Percentiles rank a stretch among this genome's conserved stretches.
Evolutionary conservation across 140 eudicot species (phyloP).

Genomic region (Oenanthe javanica): DNA sequence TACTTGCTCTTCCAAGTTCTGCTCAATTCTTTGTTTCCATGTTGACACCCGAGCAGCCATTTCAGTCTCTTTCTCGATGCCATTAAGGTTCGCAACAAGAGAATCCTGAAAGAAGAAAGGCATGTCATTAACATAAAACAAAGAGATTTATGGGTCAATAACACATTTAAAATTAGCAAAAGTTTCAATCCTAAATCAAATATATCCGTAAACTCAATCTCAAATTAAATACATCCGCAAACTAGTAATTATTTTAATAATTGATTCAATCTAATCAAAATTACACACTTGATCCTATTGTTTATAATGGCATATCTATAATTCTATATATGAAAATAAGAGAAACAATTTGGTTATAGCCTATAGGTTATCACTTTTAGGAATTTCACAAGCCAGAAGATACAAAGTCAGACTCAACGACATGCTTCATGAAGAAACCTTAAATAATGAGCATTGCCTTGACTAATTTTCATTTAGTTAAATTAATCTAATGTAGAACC

Average conservation of each 20-base stretch:
- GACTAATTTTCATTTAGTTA: neutral
- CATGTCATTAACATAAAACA: conserved; percentile 1
- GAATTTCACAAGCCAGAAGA: neutral
- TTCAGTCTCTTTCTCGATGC: conserved; percentile 76
- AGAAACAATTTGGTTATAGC: neutral
- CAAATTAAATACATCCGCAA: neutral
- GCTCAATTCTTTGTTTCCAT: conserved; percentile 96
- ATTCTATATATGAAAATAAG: neutral
- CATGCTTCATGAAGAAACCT: neutral
- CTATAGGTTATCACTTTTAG: neutral
- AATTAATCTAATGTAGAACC: neutral
- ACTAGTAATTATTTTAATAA: neutral
- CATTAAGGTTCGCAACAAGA: conserved; percentile 61
- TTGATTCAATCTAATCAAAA: neutral
- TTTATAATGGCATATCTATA: neutral
- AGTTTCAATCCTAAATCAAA: neutral
- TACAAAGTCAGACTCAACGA: neutral
- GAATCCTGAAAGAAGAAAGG: conserved; percentile 52
- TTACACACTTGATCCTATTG: neutral
- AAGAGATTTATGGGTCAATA: neutral
- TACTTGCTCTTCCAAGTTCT: conserved; percentile 83
- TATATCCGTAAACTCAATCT: neutral
- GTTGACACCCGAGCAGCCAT: conserved; percentile 85
- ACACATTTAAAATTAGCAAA: neutral
- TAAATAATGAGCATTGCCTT: neutral